Conservation (phyloP, 352 stramenopile species). For the Pythium volutum region DNA sequence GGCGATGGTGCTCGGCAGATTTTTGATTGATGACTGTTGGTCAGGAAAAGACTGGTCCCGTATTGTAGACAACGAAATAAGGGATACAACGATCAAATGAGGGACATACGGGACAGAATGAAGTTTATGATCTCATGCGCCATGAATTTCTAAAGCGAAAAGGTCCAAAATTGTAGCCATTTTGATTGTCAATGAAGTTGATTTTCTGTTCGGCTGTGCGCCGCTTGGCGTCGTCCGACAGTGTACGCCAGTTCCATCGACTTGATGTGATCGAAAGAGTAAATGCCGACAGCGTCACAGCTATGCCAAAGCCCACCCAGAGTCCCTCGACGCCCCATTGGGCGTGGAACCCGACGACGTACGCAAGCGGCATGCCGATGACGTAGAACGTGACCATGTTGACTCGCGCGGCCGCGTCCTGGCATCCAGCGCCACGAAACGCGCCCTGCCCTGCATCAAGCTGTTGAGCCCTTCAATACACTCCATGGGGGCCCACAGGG, state of each 20-base stretch:
- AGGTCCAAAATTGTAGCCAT: conserved; percentile 9
- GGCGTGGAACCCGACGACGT: conserved; percentile 47
- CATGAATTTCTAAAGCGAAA: not conserved
- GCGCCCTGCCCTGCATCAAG: conserved; percentile 67
- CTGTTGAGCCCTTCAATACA: conserved; percentile 70
- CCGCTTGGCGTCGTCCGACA: conserved; percentile 31
- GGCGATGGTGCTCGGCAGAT: too few species aligned
- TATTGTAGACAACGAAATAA: not conserved
- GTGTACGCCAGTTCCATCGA: conserved; percentile 35
- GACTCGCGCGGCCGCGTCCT: conserved; percentile 54
- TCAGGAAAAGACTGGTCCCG: not conserved
- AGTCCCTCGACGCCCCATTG: conserved; percentile 55
- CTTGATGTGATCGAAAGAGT: conserved; percentile 29
- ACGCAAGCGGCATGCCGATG: conserved; percentile 66
- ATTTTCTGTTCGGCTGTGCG: conserved; percentile 20
- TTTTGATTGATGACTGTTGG: not conserved
- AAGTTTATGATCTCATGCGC: not conserved
- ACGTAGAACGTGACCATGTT: conserved; percentile 77
- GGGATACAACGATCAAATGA: not conserved
- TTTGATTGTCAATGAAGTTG: not conserved
- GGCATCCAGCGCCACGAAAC: conserved; percentile 59
- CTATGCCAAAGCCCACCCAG: conserved; percentile 73
- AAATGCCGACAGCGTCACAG: conserved; percentile 34
- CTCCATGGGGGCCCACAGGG: conserved; percentile 58
- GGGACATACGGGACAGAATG: not conserved